A percentile compares a stretch with the other conserved stretches of the same genome.
Evolutionary conservation across 2,329 filamentous ascomycete species (phyloP).

Genomic region (Ophiostoma quercus): DNA sequence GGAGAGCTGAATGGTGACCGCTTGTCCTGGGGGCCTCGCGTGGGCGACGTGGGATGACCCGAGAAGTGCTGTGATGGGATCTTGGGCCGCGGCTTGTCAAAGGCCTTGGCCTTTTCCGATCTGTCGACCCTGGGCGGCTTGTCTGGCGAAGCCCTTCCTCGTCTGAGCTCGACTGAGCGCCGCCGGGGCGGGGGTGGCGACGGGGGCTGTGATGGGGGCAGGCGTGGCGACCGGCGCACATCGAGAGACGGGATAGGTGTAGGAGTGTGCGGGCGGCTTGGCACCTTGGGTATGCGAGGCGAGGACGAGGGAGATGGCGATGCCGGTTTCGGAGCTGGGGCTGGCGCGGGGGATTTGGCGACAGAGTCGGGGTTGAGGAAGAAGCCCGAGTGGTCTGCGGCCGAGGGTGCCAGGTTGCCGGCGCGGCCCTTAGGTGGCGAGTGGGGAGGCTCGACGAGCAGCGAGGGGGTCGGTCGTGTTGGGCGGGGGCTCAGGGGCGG

Average conservation of each 20-base stretch:
- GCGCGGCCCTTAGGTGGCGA: conserved; percentile 56
- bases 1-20: conserved; percentile 83
- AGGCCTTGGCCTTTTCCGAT: conserved; percentile 38
- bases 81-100: conserved; percentile 54
- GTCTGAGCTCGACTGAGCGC: conserved; percentile 54
- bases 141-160: conserved; percentile 40
- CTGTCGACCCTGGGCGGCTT: conserved; percentile 18
- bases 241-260: conserved; percentile 50
- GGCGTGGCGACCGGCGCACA: conserved; percentile 44
- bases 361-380: conserved; percentile 47
- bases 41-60: not conserved
- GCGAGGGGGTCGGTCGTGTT: conserved; percentile 51
- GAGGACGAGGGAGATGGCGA: conserved; percentile 36
- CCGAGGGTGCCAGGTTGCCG: conserved; percentile 33
- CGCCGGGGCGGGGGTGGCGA: conserved; percentile 61
- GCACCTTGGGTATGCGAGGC: conserved; percentile 47
- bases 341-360: conserved; percentile 36
- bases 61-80: conserved; percentile 33
- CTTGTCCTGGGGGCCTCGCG: conserved; percentile 33
- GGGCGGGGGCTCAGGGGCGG: conserved; percentile 44
- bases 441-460: conserved; percentile 64
- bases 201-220: conserved; percentile 48
- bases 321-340: not conserved
- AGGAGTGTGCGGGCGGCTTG: conserved; percentile 53
- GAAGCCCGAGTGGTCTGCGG: conserved; percentile 41